Conservation (phyloP, 1,139 yeast species). For the Arxiozyma slooffiae region DNA sequence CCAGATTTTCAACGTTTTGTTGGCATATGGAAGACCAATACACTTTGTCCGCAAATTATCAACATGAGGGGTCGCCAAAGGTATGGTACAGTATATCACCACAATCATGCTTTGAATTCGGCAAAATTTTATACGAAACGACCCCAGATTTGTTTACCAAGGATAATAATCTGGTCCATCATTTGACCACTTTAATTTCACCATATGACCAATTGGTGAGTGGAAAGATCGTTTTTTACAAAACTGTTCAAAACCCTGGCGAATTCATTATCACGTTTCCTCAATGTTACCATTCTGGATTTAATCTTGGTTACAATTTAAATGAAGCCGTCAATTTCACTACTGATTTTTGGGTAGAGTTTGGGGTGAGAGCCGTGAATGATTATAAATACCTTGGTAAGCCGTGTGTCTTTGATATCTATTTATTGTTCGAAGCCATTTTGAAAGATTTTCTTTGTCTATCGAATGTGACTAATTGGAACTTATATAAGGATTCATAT, state of each 20-base stretch:
- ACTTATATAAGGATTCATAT: constrained; percentile 20
- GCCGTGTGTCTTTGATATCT: constrained; percentile 33
- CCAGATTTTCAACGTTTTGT: constrained; percentile 65
- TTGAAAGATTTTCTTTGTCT: constrained; percentile 3
- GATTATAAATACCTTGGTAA: constrained; percentile 41
- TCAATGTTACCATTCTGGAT: constrained; percentile 71
- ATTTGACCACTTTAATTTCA: constrained; percentile 68
- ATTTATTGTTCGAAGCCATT: constrained; percentile 29
- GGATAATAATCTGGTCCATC: constrained; percentile 85
- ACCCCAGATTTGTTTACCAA: constrained; percentile 79
- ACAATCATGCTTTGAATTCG: constrained; percentile 43
- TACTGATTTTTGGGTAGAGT: constrained; percentile 56
- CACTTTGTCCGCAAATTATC: constrained; percentile 67
- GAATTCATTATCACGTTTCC: constrained; percentile 71
- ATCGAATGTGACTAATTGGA: constrained; percentile 9
- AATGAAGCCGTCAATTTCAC: constrained; percentile 80
- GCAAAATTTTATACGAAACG: constrained; percentile 40
- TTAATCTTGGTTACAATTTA: constrained; percentile 65
- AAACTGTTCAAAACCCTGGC: constrained; percentile 73
- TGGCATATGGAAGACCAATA: constrained; percentile 85
- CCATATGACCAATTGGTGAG: constrained; percentile 41
- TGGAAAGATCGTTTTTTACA: constrained; percentile 47
- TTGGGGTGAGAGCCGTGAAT: constrained; percentile 47
- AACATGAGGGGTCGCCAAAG: constrained; percentile 65
- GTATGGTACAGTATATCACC: constrained; percentile 76